Conservation (phyloP, 169 alveolate genomes). For the Plasmodium sp. region DNA sequence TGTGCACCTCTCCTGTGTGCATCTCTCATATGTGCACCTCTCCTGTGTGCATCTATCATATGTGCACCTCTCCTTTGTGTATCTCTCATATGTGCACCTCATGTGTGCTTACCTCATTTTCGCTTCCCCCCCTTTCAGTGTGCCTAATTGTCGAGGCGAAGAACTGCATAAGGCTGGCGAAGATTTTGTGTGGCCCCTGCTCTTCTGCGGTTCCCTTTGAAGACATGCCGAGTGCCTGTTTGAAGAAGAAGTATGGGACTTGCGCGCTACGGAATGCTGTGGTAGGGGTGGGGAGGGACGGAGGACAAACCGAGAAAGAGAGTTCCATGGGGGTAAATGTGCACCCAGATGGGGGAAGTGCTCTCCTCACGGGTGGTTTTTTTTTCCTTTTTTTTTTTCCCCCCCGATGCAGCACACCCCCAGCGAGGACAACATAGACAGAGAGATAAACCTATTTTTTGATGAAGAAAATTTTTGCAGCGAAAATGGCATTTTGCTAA, state of each 20-base stretch:
- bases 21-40: not conserved
- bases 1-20: not conserved
- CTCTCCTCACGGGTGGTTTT: not conserved
- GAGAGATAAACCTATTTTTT: constrained; percentile 65
- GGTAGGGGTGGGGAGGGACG: not conserved
- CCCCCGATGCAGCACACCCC: constrained; percentile 32
- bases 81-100: not conserved
- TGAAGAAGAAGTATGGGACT: constrained; percentile 73
- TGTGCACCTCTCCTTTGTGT: not conserved
- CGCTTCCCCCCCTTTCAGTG: not conserved
- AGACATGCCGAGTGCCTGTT: constrained; percentile 30
- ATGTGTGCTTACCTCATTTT: not conserved
- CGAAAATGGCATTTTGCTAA: constrained; percentile 31
- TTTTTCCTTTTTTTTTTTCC: constrained; percentile 19
- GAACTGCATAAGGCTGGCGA: constrained; percentile 16
- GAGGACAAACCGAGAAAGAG: not conserved
- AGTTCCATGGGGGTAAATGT: not conserved
- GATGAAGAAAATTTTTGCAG: constrained; percentile 19
- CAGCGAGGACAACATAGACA: constrained; percentile 36
- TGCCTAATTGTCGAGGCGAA: constrained; percentile 55
- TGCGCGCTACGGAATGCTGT: constrained; percentile 46
- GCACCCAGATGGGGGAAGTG: not conserved
- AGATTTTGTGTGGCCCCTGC: constrained; percentile 62
- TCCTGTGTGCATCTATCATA: not conserved
- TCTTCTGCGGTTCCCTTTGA: constrained; percentile 24